Evolutionary conservation across 225 moss, liverwort and hornwort species (phyloP).

Genomic region (Straminergon stramineum): DNA sequence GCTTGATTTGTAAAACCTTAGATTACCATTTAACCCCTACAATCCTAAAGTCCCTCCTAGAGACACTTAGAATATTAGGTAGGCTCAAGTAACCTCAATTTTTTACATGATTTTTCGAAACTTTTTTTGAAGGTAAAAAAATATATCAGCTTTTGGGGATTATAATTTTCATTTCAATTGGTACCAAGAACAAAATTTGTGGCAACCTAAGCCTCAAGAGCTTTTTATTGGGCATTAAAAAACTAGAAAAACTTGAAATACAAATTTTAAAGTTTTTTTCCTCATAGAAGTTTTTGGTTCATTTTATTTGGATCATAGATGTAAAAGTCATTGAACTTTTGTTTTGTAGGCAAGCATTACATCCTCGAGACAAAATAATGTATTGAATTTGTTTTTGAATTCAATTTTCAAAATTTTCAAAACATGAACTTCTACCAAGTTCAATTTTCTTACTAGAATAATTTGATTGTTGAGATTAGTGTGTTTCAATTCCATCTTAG

Average conservation of each 20-base stretch:
- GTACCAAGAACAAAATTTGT: fast-evolving
- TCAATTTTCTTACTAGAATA: background rate
- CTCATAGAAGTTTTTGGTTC: background rate
- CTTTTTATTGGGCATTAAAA: background rate
- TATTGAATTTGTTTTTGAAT: fast-evolving
- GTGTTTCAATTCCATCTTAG: background rate
- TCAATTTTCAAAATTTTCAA: too few species aligned
- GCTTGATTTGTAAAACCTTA: fast-evolving
- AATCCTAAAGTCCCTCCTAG: fast-evolving
- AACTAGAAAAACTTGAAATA: fast-evolving
- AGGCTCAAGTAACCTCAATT: fast-evolving
- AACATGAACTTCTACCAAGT: fast-evolving
- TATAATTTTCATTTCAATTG: background rate
- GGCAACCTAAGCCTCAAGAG: fast-evolving
- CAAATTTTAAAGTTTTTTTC: background rate
- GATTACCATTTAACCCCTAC: background rate
- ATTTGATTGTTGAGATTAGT: background rate
- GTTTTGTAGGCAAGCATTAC: background rate
- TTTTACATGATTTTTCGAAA: background rate
- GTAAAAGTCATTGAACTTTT: background rate
- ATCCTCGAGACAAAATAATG: too few species aligned
- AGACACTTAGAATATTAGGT: background rate
- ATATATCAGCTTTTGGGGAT: background rate
- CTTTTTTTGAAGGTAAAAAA: background rate
- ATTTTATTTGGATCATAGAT: background rate